These are phyloP conservation scores for Cornus controversa DNA, from an alignment of 148 eudicot genomes.

Conservation along the genomic window DNA sequence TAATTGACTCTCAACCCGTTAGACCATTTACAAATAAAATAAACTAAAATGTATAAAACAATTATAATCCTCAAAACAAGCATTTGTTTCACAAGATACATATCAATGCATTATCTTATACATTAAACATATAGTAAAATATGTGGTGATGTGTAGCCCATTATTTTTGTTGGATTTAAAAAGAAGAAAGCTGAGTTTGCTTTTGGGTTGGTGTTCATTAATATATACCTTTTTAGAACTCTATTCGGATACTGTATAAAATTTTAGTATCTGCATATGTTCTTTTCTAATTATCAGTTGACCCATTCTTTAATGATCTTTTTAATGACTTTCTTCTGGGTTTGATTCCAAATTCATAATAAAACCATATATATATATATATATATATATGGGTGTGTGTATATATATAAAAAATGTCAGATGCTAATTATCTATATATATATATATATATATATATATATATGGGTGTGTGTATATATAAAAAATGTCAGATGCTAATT, in stretches of 20 bases:
- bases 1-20: not conserved
- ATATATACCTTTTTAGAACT: not conserved
- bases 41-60: not conserved
- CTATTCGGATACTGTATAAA: too few species aligned
- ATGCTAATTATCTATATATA: not conserved
- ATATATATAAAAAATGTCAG: not conserved
- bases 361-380: too few species aligned
- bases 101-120: not conserved
- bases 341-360: not conserved
- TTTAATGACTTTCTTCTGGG: not conserved
- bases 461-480: too few species aligned
- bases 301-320: not conserved
- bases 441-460: too few species aligned
- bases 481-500: conserved; percentile 2
- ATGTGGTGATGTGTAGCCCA: too few species aligned
- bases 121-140: too few species aligned
- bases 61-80: not conserved
- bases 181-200: not conserved
- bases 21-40: not conserved
- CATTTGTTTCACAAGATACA: not conserved
- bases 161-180: too few species aligned
- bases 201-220: not conserved
- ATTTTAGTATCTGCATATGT: not conserved
- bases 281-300: not conserved
- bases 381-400: too few species aligned